Conservation (phyloP, 768 basidiomycete genomes). For the Cantharellus anzutake region DNA sequence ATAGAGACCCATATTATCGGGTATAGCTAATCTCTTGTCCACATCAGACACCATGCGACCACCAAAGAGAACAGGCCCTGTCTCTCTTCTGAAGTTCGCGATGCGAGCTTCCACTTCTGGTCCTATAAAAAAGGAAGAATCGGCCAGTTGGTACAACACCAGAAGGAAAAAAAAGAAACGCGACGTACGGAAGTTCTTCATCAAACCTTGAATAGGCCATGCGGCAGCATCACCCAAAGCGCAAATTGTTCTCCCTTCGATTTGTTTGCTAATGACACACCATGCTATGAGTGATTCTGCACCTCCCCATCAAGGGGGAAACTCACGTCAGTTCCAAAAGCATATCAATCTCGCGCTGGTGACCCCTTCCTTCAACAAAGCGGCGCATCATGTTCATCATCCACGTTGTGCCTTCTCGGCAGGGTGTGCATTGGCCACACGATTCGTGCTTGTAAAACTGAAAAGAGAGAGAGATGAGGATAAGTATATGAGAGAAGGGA, state of each 20-base stretch:
- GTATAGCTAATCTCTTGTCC: slow-evolving; percentile 49
- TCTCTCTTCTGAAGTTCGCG: slow-evolving; percentile 44
- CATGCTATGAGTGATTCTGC: not conserved
- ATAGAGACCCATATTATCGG: slow-evolving; percentile 47
- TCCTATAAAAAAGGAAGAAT: slow-evolving; percentile 12
- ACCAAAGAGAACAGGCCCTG: slow-evolving; percentile 80
- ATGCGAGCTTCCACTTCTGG: slow-evolving; percentile 88
- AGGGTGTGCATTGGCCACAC: slow-evolving; percentile 93
- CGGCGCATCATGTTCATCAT: slow-evolving; percentile 99
- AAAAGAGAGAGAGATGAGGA: not conserved
- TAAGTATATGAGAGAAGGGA: not conserved
- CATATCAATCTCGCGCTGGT: slow-evolving; percentile 95
- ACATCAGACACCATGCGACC: slow-evolving; percentile 50
- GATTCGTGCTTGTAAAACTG: slow-evolving; percentile 98
- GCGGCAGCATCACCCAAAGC: slow-evolving; percentile 94
- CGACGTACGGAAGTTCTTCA: slow-evolving; percentile 72
- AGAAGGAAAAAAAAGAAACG: not conserved
- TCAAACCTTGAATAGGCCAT: slow-evolving; percentile 95
- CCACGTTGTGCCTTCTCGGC: slow-evolving; percentile 92
- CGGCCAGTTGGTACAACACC: not conserved
- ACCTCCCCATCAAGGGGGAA: not conserved
- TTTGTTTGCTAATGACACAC: slow-evolving; percentile 50
- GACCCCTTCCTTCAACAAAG: slow-evolving; percentile 79
- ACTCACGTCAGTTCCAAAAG: slow-evolving; percentile 79
- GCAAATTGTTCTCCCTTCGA: slow-evolving; percentile 93